Conservation (phyloP, 495 filamentous ascomycete species). For the Hyaloscypha hepaticicola region DNA sequence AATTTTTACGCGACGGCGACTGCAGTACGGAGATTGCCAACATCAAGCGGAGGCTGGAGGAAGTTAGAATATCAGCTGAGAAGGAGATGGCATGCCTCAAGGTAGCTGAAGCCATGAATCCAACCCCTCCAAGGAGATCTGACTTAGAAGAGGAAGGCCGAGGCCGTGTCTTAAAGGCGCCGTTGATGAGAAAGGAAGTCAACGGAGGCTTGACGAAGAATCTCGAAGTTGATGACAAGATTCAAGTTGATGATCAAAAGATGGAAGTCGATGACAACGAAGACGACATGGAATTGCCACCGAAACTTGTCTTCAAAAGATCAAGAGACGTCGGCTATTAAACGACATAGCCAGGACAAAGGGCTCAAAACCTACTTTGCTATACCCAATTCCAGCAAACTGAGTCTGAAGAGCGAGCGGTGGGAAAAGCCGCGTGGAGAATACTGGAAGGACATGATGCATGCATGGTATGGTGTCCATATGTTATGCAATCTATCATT, state of each 20-base stretch:
- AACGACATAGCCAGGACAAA: neutral
- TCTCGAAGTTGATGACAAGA: conserved; percentile 28
- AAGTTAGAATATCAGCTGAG: conserved; percentile 59
- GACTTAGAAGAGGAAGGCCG: neutral
- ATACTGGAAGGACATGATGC: neutral
- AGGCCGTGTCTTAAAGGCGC: conserved; percentile 10
- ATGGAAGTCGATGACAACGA: conserved; percentile 31
- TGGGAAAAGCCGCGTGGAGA: neutral
- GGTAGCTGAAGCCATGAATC: conserved; percentile 15
- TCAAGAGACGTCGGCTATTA: conserved; percentile 21
- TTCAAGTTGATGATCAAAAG: conserved; percentile 31
- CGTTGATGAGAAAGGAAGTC: conserved; percentile 15
- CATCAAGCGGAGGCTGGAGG: conserved; percentile 57
- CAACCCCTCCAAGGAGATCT: neutral
- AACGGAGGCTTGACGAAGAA: conserved; percentile 6
- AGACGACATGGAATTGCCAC: conserved; percentile 16
- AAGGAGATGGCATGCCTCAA: conserved; percentile 54
- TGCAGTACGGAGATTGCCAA: conserved; percentile 71
- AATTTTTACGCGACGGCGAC: conserved; percentile 80
- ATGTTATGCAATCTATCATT: neutral
- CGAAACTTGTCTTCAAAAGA: conserved; percentile 28
- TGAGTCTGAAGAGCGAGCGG: conserved; percentile 15
- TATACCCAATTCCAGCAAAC: conserved; percentile 11
- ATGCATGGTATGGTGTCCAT: conserved; percentile 5
- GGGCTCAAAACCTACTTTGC: neutral